phyloP scores from a whole-genome alignment of 225 moss, liverwort and hornwort species.

The Sphagnum contortum region DNA sequence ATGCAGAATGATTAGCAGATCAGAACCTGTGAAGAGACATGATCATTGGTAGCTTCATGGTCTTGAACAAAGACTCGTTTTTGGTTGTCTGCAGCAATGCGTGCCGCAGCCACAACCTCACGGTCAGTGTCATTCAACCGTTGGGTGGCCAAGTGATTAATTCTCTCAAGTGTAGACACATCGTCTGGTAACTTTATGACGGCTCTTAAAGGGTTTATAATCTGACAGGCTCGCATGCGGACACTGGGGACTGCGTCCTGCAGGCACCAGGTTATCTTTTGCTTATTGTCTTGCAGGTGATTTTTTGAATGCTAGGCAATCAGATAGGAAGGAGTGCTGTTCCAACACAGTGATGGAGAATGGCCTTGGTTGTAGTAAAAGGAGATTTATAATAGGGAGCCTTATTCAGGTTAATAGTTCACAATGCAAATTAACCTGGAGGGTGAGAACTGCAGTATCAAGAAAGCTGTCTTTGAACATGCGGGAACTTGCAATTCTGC shows the following conservation, averaged over 20 bases:
- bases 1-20: neutral
- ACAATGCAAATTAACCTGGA: slow-evolving; percentile 43
- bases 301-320: neutral
- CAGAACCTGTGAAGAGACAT: slow-evolving; percentile 58
- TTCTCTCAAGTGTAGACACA: slow-evolving; percentile 67
- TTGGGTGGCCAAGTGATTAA: slow-evolving; percentile 89
- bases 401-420: no score
- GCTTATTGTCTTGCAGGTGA: neutral
- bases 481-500: slow-evolving; percentile 89
- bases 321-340: slow-evolving; percentile 2
- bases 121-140: slow-evolving; percentile 74
- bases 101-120: slow-evolving; percentile 81
- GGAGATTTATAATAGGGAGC: no score
- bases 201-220: slow-evolving; percentile 66
- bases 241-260: slow-evolving; percentile 98
- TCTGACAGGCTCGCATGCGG: slow-evolving; percentile 80
- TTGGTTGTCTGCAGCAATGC: slow-evolving; percentile 63
- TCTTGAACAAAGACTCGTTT: slow-evolving; percentile 70
- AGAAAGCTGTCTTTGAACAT: slow-evolving; percentile 89
- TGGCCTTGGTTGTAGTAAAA: no score
- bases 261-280: slow-evolving; percentile 4
- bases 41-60: slow-evolving; percentile 50
- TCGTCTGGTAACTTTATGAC: slow-evolving; percentile 85
- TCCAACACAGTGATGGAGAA: neutral
- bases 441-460: slow-evolving; percentile 73